Conservation (phyloP, 768 basidiomycete species). For the Lentinula sp. region DNA sequence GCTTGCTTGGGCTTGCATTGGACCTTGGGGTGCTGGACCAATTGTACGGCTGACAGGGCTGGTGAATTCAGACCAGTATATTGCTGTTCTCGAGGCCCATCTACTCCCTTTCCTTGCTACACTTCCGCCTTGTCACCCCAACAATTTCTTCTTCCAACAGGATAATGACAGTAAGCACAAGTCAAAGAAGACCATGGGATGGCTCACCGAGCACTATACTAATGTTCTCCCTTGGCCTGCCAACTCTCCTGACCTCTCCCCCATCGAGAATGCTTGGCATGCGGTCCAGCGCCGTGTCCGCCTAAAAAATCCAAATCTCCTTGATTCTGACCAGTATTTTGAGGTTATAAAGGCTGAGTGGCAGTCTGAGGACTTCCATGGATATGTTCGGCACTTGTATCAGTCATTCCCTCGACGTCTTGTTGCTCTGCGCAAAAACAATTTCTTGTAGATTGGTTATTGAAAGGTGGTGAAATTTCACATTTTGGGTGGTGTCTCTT, state of each 20-base stretch:
- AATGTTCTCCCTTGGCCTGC: slow-evolving; percentile 24
- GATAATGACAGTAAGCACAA: slow-evolving; percentile 34
- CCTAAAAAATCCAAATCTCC: background rate
- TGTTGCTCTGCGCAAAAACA: background rate
- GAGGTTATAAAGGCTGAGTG: background rate
- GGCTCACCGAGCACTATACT: slow-evolving; percentile 18
- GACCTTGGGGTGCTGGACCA: no score
- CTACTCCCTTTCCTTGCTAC: no score
- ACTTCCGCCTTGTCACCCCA: no score
- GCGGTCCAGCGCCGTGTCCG: slow-evolving; percentile 9
- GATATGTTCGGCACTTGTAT: background rate
- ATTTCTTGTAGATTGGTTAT: background rate
- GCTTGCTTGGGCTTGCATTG: no score
- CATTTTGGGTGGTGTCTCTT: no score
- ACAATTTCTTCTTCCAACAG: slow-evolving; percentile 22
- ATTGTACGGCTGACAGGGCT: no score
- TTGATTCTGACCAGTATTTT: slow-evolving; percentile 12
- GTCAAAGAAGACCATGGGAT: slow-evolving; percentile 14
- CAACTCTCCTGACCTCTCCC: slow-evolving; percentile 18
- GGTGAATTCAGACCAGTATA: no score
- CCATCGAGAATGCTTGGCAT: slow-evolving; percentile 19
- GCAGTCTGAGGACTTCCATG: background rate
- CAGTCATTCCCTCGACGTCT: slow-evolving; percentile 1
- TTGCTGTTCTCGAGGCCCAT: no score
- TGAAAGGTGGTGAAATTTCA: background rate